Evolutionary conservation across 495 filamentous ascomycete genomes (phyloP).

Genomic region (Neurospora sp.): DNA sequence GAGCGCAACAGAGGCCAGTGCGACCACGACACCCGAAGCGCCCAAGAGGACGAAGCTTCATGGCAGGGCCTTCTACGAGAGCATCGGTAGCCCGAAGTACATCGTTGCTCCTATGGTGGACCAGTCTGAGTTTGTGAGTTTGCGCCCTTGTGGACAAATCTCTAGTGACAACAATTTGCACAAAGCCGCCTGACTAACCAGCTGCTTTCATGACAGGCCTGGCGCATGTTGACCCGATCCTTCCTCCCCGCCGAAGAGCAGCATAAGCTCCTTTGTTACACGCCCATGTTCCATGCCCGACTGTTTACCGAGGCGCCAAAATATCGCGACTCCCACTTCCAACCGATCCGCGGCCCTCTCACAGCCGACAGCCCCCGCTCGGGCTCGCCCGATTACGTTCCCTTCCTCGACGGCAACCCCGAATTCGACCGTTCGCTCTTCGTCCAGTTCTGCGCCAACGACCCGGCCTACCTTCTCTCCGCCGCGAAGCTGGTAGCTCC

Average conservation of each 20-base stretch:
- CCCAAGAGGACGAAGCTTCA: constrained; percentile 49
- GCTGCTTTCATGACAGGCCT: constrained; percentile 49
- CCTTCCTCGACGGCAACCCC: constrained; percentile 79
- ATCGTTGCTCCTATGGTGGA: constrained; percentile 97
- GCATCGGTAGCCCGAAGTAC: constrained; percentile 80
- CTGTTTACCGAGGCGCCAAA: constrained; percentile 65
- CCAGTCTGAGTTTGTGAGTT: constrained; percentile 85
- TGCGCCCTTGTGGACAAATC: not conserved
- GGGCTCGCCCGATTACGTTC: constrained; percentile 10
- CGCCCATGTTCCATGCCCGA: constrained; percentile 90
- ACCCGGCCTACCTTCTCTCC: constrained; percentile 62
- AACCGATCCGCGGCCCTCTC: constrained; percentile 39
- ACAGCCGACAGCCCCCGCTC: constrained; percentile 4
- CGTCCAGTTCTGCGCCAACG: constrained; percentile 95
- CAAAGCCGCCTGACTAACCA: not conserved
- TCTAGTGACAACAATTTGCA: constrained; percentile 7
- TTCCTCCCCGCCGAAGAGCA: constrained; percentile 59
- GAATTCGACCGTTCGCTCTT: constrained; percentile 75
- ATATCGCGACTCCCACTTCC: constrained; percentile 69
- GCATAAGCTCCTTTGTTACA: constrained; percentile 64
- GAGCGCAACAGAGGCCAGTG: not conserved
- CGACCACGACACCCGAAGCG: constrained; percentile 6
- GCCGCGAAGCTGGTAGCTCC: constrained; percentile 69
- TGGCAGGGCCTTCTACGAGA: constrained; percentile 86
- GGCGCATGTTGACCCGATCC: constrained; percentile 88